These are phyloP conservation scores for Xylaria sp. DNA, from an alignment of 2,329 filamentous ascomycete genomes.

Conservation along the genomic window DNA sequence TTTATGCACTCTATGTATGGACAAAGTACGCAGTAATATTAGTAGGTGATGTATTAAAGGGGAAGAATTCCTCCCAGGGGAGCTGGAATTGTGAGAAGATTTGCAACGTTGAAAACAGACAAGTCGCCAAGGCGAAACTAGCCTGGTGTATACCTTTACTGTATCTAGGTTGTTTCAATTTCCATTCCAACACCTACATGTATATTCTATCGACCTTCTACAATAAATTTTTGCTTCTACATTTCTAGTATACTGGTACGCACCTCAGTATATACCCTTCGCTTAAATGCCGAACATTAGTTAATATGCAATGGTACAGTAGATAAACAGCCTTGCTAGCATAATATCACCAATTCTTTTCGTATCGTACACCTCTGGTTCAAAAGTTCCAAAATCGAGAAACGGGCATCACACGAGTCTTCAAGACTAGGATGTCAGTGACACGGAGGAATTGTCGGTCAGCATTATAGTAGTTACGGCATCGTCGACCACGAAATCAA, in stretches of 20 bases:
- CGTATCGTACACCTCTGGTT: background rate
- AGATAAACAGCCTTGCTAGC: background rate
- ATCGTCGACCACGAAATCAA: background rate
- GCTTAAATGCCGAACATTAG: no score
- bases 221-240: no score
- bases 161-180: background rate
- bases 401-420: background rate
- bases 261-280: no score
- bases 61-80: conserved; percentile 3
- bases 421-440: background rate
- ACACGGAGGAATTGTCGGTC: background rate
- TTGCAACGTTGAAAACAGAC: conserved; percentile 7
- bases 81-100: conserved; percentile 14
- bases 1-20: background rate
- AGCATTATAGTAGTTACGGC: background rate
- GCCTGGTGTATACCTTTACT: no score
- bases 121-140: conserved; percentile 1
- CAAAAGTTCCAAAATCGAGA: background rate
- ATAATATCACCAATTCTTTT: background rate
- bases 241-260: no score
- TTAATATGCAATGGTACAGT: background rate
- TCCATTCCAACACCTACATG: background rate
- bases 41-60: conserved; percentile 16
- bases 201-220: no score
- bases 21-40: background rate